These are phyloP conservation scores for Pugionium cornutum DNA, from an alignment of 345 rosid species.

Conservation along the genomic window DNA sequence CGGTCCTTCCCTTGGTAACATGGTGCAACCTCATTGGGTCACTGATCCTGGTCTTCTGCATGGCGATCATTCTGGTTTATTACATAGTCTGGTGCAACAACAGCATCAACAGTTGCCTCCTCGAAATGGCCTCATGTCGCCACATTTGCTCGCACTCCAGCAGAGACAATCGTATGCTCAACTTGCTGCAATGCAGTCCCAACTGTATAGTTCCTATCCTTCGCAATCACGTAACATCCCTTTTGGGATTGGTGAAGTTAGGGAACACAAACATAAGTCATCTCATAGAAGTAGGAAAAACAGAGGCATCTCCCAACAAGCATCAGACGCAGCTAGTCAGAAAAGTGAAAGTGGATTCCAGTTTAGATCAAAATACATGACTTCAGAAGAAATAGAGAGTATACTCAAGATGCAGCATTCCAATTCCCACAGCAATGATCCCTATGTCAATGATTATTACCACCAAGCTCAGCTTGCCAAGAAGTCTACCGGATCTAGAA, in stretches of 20 bases:
- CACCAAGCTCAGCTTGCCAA: conserved; percentile 90
- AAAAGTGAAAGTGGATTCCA: conserved; percentile 81
- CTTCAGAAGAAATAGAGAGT: conserved; percentile 90
- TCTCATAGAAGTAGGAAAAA: conserved; percentile 70
- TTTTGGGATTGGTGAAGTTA: conserved; percentile 57
- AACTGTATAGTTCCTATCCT: conserved; percentile 58
- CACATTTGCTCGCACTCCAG: conserved; percentile 59
- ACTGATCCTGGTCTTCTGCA: conserved; percentile 73
- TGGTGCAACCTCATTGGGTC: conserved; percentile 81
- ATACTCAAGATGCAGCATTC: conserved; percentile 97
- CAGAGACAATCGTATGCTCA: conserved; percentile 74
- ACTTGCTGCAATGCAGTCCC: conserved; percentile 72
- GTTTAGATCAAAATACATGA: conserved; percentile 90
- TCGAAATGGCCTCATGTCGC: conserved; percentile 59
- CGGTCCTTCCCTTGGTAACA: conserved; percentile 69
- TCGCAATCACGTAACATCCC: conserved; percentile 61
- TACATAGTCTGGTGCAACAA: conserved; percentile 67
- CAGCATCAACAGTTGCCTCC: conserved; percentile 56
- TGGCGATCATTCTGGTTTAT: conserved; percentile 70
- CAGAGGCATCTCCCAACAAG: conserved; percentile 65
- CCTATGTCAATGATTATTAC: conserved; percentile 89
- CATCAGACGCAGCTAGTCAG: conserved; percentile 68
- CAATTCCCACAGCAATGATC: conserved; percentile 83
- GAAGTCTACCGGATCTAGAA: conserved; percentile 61
- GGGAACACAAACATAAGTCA: conserved; percentile 73